phyloP scores from a whole-genome alignment of 805 yeast genomes.

The Ogataea naganishii region DNA sequence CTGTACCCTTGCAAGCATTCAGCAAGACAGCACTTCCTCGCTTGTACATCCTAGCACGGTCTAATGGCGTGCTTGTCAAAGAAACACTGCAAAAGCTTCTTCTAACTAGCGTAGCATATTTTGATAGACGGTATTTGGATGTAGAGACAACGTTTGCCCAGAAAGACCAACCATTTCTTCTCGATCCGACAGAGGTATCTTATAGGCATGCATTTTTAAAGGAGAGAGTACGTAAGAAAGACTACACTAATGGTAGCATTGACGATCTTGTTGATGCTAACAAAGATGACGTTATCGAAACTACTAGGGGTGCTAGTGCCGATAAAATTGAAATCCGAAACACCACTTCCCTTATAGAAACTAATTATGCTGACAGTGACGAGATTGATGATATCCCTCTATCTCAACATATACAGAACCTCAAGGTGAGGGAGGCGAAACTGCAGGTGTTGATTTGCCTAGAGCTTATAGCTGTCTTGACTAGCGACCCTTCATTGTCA shows the following conservation, averaged over 20 bases:
- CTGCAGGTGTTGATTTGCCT: constrained; percentile 20
- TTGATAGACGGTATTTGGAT: constrained; percentile 11
- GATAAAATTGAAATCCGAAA: too few relatives aligned
- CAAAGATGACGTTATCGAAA: neutral
- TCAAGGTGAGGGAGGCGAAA: constrained; percentile 20
- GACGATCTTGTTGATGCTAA: constrained; percentile 1
- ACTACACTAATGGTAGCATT: neutral
- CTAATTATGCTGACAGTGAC: too few relatives aligned
- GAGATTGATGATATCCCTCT: too few relatives aligned
- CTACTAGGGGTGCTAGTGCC: too few relatives aligned
- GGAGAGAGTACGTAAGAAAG: neutral
- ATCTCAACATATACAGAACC: too few relatives aligned
- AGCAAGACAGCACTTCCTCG: constrained; percentile 23
- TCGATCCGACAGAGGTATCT: constrained; percentile 1
- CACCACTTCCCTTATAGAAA: too few relatives aligned
- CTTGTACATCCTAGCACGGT: constrained; percentile 17
- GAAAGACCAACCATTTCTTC: constrained; percentile 1
- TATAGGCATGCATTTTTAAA: constrained; percentile 3
- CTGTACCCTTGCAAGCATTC: constrained; percentile 20
- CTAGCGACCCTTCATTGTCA: constrained; percentile 1
- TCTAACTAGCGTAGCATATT: constrained; percentile 10
- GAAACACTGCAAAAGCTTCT: constrained; percentile 12
- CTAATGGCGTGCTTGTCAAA: constrained; percentile 11
- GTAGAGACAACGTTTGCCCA: neutral
- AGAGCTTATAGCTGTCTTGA: constrained; percentile 16